A percentile compares a stretch with the other conserved stretches of the same genome.
These are phyloP conservation scores for Ophiocytium majus DNA, from an alignment of 352 stramenopile genomes.

Conservation along the genomic window DNA sequence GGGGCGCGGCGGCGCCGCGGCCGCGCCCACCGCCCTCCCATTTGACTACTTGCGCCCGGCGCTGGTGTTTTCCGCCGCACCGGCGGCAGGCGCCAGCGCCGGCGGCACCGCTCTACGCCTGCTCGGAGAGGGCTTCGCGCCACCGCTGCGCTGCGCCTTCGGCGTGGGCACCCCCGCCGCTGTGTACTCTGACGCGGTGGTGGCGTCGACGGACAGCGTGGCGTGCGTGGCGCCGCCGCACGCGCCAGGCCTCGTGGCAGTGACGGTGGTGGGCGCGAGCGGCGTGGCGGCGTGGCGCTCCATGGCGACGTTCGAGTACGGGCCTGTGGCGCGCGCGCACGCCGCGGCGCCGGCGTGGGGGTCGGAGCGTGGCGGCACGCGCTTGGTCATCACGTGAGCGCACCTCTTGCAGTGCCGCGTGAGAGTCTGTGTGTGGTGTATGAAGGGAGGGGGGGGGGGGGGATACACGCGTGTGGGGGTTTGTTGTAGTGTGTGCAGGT, in stretches of 20 bases:
- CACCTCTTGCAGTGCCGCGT: neutral
- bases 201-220: neutral
- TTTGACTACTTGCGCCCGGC: neutral
- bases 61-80: neutral
- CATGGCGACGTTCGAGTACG: conserved; percentile 15
- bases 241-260: neutral
- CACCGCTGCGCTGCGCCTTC: conserved; percentile 16
- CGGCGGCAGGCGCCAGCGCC: neutral
- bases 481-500: too few species aligned
- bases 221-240: neutral
- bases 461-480: too few species aligned
- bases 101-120: conserved; percentile 11
- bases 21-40: neutral
- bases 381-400: conserved; percentile 1
- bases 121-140: conserved; percentile 13
- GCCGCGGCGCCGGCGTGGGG: neutral
- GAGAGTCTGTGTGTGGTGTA: neutral
- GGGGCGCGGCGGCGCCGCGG: neutral
- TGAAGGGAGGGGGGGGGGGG: neutral
- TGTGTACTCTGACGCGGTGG: neutral
- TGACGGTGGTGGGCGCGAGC: conserved; percentile 4
- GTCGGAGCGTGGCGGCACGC: conserved; percentile 3
- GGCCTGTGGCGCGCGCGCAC: neutral
- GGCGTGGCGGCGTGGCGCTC: conserved; percentile 13
- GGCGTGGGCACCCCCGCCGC: neutral